These are phyloP conservation scores for Plenodomus biglobosus DNA, from an alignment of 2,329 filamentous ascomycete genomes.

Conservation along the genomic window DNA sequence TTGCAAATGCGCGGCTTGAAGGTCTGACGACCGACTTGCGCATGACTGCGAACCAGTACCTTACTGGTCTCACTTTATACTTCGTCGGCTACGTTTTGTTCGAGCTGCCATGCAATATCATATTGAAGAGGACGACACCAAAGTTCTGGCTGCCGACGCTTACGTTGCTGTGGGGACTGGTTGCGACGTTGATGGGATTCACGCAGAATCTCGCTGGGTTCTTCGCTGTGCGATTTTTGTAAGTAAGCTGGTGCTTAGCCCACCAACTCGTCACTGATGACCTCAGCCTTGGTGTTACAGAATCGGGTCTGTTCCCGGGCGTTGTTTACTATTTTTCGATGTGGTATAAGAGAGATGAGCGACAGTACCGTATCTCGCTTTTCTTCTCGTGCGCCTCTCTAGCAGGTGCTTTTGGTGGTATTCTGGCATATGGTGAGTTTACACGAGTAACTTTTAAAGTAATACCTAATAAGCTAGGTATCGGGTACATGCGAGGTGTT, in stretches of 20 bases:
- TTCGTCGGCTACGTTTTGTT: slow-evolving; percentile 58
- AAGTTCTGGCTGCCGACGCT: slow-evolving; percentile 50
- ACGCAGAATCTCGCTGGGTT: slow-evolving; percentile 52
- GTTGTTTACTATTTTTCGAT: slow-evolving; percentile 60
- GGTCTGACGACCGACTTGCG: slow-evolving; percentile 34
- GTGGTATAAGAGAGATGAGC: slow-evolving; percentile 64
- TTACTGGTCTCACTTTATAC: slow-evolving; percentile 66
- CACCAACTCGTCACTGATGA: not conserved
- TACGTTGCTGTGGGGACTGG: slow-evolving; percentile 53
- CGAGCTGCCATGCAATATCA: slow-evolving; percentile 63
- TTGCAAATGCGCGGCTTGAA: slow-evolving; percentile 52
- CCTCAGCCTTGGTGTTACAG: slow-evolving; percentile 37
- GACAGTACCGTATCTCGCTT: slow-evolving; percentile 60
- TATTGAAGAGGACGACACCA: slow-evolving; percentile 60
- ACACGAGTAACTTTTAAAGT: not conserved
- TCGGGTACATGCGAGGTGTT: slow-evolving; percentile 62
- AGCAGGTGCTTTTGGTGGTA: slow-evolving; percentile 62
- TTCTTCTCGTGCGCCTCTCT: slow-evolving; percentile 62
- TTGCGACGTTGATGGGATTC: slow-evolving; percentile 55
- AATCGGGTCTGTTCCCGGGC: slow-evolving; percentile 44
- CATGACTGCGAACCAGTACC: slow-evolving; percentile 56
- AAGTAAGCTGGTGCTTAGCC: slow-evolving; percentile 22
- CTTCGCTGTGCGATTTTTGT: slow-evolving; percentile 52
- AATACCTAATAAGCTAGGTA: slow-evolving; percentile 35
- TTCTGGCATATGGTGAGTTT: slow-evolving; percentile 27